Evolutionary conservation across 257 asterid species (phyloP), one percentile per base, ranked within the genome.

Genomic region (Solanum sejunctum): DNA sequence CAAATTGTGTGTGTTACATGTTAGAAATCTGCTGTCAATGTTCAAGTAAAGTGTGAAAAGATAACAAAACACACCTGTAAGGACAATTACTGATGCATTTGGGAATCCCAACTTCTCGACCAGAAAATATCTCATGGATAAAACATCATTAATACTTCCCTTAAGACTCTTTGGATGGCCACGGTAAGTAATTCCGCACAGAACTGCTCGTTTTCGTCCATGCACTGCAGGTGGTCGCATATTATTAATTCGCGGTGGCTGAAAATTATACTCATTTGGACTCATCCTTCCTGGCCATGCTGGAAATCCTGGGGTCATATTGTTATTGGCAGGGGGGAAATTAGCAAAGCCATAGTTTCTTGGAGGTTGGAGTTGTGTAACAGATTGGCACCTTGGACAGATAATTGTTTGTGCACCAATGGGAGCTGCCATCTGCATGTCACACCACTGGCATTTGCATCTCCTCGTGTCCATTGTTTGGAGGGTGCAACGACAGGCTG

Each of bases 171-270:
- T 92, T 36, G 71, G 78, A 83, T 90, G 90, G 7, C 91, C 91
- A 81, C 86, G 86, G 89, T 93, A 95, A 87, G 85, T 91, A 54
- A 95, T 88, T 80, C 97, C 98, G 36, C 97, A 92, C 20, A 93
- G 86, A 87, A 95, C 83, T 26, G 98, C 98, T 47, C 93, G 90
- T 86, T 88, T 95, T 84, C 86, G 85, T 61, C 93, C 91, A 77
- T 89, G 91, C 51, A 87, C 86, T 17, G 84, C 75, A 23, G 91
- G 90, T 51, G 87, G 88, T 9, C 23, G 60, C 32, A 82, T 66
- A 45, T n/a, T 61, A n/a, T n/a, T 45, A 12, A 72, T 45, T 43
- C 83, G 92, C 16, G 67, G 60, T 43, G 89, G 51, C 66, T 84
- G 90, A 82, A 8, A 18, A 41, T 66, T 67, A 26, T 51, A 15